Percentiles rank a stretch among this genome's conserved stretches.
Evolutionary conservation across 495 filamentous ascomycete genomes (phyloP).

Genomic region (Lentithecium fluviatile): DNA sequence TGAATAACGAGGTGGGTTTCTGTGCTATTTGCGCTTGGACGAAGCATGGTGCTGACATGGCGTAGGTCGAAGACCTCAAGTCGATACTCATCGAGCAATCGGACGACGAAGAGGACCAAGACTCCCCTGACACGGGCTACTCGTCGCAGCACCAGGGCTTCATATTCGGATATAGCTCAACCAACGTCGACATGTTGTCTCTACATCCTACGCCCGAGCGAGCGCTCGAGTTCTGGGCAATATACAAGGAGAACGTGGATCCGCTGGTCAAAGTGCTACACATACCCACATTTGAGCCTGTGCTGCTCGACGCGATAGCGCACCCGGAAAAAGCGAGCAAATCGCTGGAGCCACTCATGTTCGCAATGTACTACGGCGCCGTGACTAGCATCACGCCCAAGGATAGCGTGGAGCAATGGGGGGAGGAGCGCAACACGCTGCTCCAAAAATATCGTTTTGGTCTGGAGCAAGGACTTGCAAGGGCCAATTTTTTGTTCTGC

Average conservation of each 20-base stretch:
- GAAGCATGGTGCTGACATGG: not conserved
- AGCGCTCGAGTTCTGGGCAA: slow-evolving; percentile 46
- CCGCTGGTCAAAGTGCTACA: slow-evolving; percentile 69
- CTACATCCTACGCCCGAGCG: slow-evolving; percentile 43
- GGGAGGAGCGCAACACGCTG: slow-evolving; percentile 54
- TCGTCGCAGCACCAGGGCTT: slow-evolving; percentile 60
- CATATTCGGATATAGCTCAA: slow-evolving; percentile 54
- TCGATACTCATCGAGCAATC: slow-evolving; percentile 66
- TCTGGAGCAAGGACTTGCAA: slow-evolving; percentile 73
- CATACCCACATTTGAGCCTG: slow-evolving; percentile 42
- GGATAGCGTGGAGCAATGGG: slow-evolving; percentile 55
- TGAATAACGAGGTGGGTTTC: slow-evolving; percentile 73
- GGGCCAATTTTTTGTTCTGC: slow-evolving; percentile 70
- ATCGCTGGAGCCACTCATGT: slow-evolving; percentile 65
- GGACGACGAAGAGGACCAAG: slow-evolving; percentile 65
- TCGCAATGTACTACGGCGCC: slow-evolving; percentile 74
- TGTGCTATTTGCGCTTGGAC: slow-evolving; percentile 4
- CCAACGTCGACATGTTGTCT: slow-evolving; percentile 39
- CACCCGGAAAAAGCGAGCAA: slow-evolving; percentile 39
- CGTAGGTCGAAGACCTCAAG: slow-evolving; percentile 68
- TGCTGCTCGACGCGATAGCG: slow-evolving; percentile 36
- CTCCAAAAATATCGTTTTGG: slow-evolving; percentile 74
- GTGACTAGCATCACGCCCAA: slow-evolving; percentile 63
- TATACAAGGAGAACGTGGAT: slow-evolving; percentile 55
- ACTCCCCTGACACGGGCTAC: slow-evolving; percentile 56